Evolutionary conservation across 1,284 basidiomycete genomes (phyloP).

Genomic region (Trametes hirsuta): DNA sequence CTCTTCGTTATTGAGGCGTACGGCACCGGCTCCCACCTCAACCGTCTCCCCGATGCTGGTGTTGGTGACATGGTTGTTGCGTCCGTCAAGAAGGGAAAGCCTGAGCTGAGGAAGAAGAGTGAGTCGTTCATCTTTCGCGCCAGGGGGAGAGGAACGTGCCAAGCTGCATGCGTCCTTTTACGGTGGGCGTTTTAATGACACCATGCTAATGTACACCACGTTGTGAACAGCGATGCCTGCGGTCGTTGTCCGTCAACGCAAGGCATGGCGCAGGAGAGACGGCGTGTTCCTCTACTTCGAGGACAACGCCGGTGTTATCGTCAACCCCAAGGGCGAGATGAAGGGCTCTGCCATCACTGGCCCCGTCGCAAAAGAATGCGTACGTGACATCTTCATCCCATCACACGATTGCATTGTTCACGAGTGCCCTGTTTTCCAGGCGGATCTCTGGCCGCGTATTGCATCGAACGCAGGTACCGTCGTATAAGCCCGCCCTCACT

Average conservation of each 20-base stretch:
- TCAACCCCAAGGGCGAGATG: slow-evolving; percentile 99
- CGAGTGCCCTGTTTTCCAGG: slow-evolving; percentile 45
- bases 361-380: slow-evolving; percentile 96
- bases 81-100: slow-evolving; percentile 99
- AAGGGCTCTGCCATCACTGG: slow-evolving; percentile 99
- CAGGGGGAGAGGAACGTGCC: background rate
- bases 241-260: slow-evolving; percentile 97
- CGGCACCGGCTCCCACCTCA: slow-evolving; percentile 94
- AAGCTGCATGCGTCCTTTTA: background rate
- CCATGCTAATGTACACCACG: background rate
- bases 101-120: slow-evolving; percentile 99
- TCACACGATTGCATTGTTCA: background rate
- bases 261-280: slow-evolving; percentile 97
- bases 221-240: slow-evolving; percentile 85
- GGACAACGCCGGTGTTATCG: slow-evolving; percentile 97
- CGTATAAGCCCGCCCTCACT: slow-evolving; percentile 57
- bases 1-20: slow-evolving; percentile 90
- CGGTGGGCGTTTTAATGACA: background rate
- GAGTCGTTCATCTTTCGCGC: slow-evolving; percentile 39
- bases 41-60: slow-evolving; percentile 97
- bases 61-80: slow-evolving; percentile 99
- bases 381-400: slow-evolving; percentile 43
- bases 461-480: slow-evolving; percentile 98
- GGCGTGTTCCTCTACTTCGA: slow-evolving; percentile 99
- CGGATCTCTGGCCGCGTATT: slow-evolving; percentile 99